Conservation (phyloP, 2,329 filamentous ascomycete genomes). For the Ceratocystis papillata region DNA sequence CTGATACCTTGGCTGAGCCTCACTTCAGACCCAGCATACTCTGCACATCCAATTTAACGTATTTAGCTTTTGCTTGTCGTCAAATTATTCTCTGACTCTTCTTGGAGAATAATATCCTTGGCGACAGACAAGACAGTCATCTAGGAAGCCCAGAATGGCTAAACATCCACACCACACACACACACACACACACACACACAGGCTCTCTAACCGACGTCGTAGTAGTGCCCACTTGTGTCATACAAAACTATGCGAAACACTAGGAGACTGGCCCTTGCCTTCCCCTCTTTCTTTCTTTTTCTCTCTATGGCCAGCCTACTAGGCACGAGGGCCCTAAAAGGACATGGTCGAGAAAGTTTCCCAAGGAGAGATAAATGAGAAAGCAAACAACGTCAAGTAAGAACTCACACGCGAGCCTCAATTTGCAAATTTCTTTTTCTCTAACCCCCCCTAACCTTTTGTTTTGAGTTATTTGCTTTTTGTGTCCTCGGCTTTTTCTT, state of each 20-base stretch:
- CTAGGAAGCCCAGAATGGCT: neutral
- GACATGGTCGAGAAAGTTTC: neutral
- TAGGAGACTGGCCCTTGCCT: neutral
- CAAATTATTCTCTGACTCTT: neutral
- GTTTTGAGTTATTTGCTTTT: neutral
- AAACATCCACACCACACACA: too few relatives aligned
- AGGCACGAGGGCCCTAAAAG: neutral
- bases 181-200: too few relatives aligned
- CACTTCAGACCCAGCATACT: neutral
- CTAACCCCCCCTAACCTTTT: neutral
- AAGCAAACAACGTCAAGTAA: neutral
- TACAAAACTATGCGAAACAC: neutral
- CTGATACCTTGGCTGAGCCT: neutral
- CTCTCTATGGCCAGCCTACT: neutral
- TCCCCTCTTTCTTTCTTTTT: neutral
- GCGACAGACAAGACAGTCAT: neutral
- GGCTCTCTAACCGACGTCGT: neutral
- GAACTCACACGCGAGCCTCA: neutral
- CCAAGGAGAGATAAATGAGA: neutral
- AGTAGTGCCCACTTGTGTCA: constrained; percentile 5
- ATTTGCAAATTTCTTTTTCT: neutral
- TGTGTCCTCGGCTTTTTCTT: neutral
- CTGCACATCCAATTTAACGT: neutral
- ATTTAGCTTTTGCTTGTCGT: neutral
- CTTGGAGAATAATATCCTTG: neutral